These are phyloP conservation scores for Graphilbum fragrans DNA, from an alignment of 2,329 filamentous ascomycete genomes.

Conservation along the genomic window DNA sequence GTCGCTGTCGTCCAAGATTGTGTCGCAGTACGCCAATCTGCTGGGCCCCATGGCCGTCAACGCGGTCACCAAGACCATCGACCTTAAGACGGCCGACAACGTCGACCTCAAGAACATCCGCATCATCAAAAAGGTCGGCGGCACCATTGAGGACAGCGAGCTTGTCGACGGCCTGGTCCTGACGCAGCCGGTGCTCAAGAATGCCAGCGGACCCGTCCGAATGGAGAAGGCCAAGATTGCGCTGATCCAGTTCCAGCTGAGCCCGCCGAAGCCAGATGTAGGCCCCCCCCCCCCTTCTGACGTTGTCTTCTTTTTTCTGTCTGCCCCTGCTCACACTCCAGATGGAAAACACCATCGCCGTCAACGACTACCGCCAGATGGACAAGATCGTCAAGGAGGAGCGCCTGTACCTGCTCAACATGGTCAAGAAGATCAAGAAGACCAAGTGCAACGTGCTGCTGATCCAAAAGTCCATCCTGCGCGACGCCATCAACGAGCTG, in stretches of 20 bases:
- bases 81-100: conserved; percentile 89
- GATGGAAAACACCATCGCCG: conserved; percentile 99
- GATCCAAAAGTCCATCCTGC: conserved; percentile 96
- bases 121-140: conserved; percentile 94
- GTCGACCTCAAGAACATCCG: conserved; percentile 94
- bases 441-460: conserved; percentile 98
- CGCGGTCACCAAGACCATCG: conserved; percentile 89
- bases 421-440: conserved; percentile 99
- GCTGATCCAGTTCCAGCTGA: conserved; percentile 96
- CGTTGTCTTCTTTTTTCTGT: not conserved
- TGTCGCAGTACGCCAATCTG: conserved; percentile 89
- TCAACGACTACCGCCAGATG: conserved; percentile 99
- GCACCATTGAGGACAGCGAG: conserved; percentile 96
- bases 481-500: conserved; percentile 95
- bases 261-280: conserved; percentile 91
- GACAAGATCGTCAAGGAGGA: conserved; percentile 99
- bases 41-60: conserved; percentile 98
- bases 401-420: conserved; percentile 91
- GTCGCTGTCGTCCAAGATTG: conserved; percentile 95
- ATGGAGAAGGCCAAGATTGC: conserved; percentile 98
- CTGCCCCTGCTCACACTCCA: conserved; percentile 18
- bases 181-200: conserved; percentile 88
- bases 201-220: conserved; percentile 74
- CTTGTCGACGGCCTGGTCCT: conserved; percentile 90
- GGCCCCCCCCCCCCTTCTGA: not conserved